These are phyloP conservation scores for Picea abies DNA, from an alignment of 83 land plant genomes.

Conservation along the genomic window DNA sequence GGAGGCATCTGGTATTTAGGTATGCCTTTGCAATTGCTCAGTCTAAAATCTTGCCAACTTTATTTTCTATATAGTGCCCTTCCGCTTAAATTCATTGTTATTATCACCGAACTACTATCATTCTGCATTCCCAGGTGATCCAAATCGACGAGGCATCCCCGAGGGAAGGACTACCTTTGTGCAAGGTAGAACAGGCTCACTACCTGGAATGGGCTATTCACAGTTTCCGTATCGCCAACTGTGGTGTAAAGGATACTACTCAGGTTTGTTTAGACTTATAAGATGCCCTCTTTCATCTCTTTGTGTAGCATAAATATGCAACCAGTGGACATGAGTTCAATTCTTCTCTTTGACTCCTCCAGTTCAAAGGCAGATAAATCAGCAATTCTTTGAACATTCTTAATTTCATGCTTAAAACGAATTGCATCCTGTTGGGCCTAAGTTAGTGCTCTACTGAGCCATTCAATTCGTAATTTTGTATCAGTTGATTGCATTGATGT, in stretches of 20 bases:
- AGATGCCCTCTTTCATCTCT: neutral
- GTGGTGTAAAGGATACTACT: no score
- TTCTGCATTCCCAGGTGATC: constrained; percentile 44
- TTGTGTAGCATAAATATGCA: neutral
- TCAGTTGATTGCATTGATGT: no score
- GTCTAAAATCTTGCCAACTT: neutral
- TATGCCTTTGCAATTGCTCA: constrained; percentile 5
- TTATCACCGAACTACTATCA: neutral
- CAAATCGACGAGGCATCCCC: constrained; percentile 42
- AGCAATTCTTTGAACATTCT: no score
- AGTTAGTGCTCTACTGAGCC: no score
- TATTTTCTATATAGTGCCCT: neutral
- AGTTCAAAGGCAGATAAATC: no score
- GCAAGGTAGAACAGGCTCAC: no score
- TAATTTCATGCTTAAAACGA: no score
- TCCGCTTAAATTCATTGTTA: neutral
- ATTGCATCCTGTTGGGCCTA: no score
- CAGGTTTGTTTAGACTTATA: constrained; percentile 37
- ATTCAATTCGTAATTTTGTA: no score
- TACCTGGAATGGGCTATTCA: no score
- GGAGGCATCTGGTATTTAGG: constrained; percentile 27
- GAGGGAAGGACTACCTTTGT: no score
- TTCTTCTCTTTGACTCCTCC: neutral
- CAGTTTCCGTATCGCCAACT: no score
- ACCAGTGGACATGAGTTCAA: neutral